Base-by-base conservation (phyloP, 805 yeast species). In the Yarrowia sp. region DNA sequence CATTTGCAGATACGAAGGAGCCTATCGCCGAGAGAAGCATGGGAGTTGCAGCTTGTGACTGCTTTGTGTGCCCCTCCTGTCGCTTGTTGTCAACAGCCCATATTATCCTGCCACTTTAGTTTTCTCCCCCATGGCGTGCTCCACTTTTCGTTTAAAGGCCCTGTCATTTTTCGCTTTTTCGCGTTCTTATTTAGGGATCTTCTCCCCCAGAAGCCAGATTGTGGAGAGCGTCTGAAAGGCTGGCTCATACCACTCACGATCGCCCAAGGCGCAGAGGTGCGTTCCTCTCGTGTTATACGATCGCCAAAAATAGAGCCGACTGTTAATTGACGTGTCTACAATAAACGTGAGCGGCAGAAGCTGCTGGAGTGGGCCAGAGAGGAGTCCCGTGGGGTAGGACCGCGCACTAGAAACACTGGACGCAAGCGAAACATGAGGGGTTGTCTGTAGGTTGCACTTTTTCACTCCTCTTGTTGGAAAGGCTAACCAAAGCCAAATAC, bases 11-110 rank as follows among this genome's bases (percentile, higher is more conserved):
- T 49, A 49, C 56, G 41, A 49, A 33, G 28, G 41, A 49, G 41
- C 33, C 38, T 48, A 48, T 48, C 38, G 54, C 26, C 38, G 26
- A 30, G 54, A 48, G 54, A 48, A 32, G 54, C 54, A 32, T 38
- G 54, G 52, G 54, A 30, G 38, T 19, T 32, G 56, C 41, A 49
- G 40, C 56, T n/a, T 8, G 41, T n/a, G 41, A 22, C 40, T 3
- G 26, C 36, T 14, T 32, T 32, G 56, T 19, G 19, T 21, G 28
- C 28, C 28, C 17, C 46, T 21, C 28, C 54, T 14, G 40, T 19
- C 54, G 54, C 9, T 49, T 49, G 54, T 49, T 49, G 54, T 49
- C 54, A 33, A 49, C 41, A 49, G 56, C 41, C 56, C 41, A 33
- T 49, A 33, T 33, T 21, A 21, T 32, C 28, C 30, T 11, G n/a